Base-by-base conservation (phyloP, 2,329 filamentous ascomycete species). In the Didymella pomorum region DNA sequence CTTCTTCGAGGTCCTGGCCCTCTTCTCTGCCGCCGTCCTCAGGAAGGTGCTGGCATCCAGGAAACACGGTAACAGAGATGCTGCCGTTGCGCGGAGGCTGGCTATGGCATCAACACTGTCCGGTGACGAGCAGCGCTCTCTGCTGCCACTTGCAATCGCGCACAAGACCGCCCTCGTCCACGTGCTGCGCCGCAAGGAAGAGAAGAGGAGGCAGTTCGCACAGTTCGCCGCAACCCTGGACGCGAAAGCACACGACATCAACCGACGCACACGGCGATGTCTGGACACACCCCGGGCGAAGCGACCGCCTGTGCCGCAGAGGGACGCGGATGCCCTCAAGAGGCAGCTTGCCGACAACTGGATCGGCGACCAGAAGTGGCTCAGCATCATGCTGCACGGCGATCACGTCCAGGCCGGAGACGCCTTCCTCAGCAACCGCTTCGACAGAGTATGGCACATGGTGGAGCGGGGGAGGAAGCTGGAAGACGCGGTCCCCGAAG, bases 1-100 rank as follows among this genome's bases (percentile, higher is more conserved):
- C 63, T 86, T 98, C 53, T 93, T 93, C 73, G 95, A 99, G 72
- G 80, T 97, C 1, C 82, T 98, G 26, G 87, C 92, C 3, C 83
- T 87, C 0, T 96, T 99, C 69, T 97, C 94, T 1, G 91, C 90
- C 14, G 86, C 87, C 0, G 93, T 97, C 0, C 76, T 98, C 61
- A 90, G 90, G 71, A 92, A 89, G 70, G 77, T 86, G 0, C 78
- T 90, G 1, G 79, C 82, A 0, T 80, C 41, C 72, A 80, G 80
- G 39, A 81, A 84, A 10, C 84, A 84, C 20, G 56, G 45, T 0
- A 51, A 52, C 9, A 58, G 44, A 18, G 54, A 55, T 28, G 46
- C 43, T 1, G 64, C 69, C 2, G 64, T 89, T 82, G 76, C 82
- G 74, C 31, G 83, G 79, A 60, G 83, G 82, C 59, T 85, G 80